phyloP scores from a whole-genome alignment of 2,329 filamentous ascomycete species.

The Zarea fungicola region DNA sequence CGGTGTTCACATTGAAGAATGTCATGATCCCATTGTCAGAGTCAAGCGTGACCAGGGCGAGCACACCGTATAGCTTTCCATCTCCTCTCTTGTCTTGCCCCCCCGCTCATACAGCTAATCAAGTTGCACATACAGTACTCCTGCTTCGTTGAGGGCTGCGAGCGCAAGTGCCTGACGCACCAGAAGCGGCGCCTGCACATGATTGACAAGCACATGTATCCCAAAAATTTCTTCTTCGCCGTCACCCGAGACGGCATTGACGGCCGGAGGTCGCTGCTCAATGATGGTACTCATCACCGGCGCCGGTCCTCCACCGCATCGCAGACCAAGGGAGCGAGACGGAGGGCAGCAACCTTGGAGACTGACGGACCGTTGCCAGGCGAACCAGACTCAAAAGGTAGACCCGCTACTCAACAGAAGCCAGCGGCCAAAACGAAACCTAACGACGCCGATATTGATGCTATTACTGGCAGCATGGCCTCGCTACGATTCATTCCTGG shows the following conservation, averaged over 20 bases:
- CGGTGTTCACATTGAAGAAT: constrained; percentile 81
- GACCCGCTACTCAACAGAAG: constrained; percentile 2
- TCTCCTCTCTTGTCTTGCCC: not conserved
- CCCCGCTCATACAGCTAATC: not conserved
- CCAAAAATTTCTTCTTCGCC: constrained; percentile 80
- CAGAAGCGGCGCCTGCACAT: constrained; percentile 83
- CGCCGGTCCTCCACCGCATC: constrained; percentile 41
- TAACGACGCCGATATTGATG: constrained; percentile 46
- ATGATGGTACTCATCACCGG: constrained; percentile 45
- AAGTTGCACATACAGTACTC: constrained; percentile 55
- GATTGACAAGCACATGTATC: constrained; percentile 92
- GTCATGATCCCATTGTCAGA: constrained; percentile 75
- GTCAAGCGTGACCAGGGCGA: constrained; percentile 73
- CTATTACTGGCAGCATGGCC: constrained; percentile 63
- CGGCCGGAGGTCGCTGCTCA: constrained; percentile 71
- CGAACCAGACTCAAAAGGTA: not conserved
- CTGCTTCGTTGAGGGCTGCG: constrained; percentile 87
- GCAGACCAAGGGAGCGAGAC: constrained; percentile 28
- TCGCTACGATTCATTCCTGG: constrained; percentile 65
- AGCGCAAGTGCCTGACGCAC: constrained; percentile 74
- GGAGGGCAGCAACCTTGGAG: constrained; percentile 29
- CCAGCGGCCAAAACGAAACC: constrained; percentile 12
- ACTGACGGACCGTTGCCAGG: not conserved
- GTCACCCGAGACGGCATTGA: constrained; percentile 89
- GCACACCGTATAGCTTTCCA: constrained; percentile 64